Percentiles rank a stretch among this genome's conserved stretches.
Conservation (phyloP, 768 basidiomycete genomes). For the Agaricus blazei region DNA sequence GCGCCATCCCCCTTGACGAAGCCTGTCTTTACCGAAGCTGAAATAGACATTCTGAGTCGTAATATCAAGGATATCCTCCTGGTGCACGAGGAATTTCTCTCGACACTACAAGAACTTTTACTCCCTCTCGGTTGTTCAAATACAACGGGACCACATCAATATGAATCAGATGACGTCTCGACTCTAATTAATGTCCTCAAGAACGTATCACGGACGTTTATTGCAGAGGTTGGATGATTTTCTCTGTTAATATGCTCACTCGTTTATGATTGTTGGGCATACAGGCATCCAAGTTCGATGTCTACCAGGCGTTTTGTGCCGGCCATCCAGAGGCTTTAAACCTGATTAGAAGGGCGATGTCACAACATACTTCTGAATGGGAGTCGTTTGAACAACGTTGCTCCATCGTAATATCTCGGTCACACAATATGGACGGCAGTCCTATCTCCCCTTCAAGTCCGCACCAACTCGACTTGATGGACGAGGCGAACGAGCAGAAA, state of each 20-base stretch:
- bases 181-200: slow-evolving; percentile 42
- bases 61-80: slow-evolving; percentile 65
- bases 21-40: slow-evolving; percentile 48
- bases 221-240: slow-evolving; percentile 42
- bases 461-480: slow-evolving; percentile 7
- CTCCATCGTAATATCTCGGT: slow-evolving; percentile 42
- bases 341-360: slow-evolving; percentile 60
- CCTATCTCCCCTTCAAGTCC: slow-evolving; percentile 12
- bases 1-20: slow-evolving; percentile 24
- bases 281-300: slow-evolving; percentile 68
- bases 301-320: slow-evolving; percentile 85
- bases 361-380: slow-evolving; percentile 70
- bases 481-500: slow-evolving; percentile 20
- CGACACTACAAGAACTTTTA: slow-evolving; percentile 45
- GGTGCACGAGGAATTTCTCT: slow-evolving; percentile 65
- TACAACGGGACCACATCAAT: slow-evolving; percentile 17
- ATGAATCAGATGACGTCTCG: slow-evolving; percentile 17
- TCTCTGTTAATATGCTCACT: slow-evolving; percentile 1
- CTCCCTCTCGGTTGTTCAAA: slow-evolving; percentile 47
- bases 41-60: slow-evolving; percentile 55
- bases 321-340: slow-evolving; percentile 81
- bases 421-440: slow-evolving; percentile 20
- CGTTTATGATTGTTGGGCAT: background rate
- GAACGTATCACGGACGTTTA: slow-evolving; percentile 51
- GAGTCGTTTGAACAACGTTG: slow-evolving; percentile 81